Percentiles rank a stretch among this genome's conserved stretches.
phyloP scores from a whole-genome alignment of 805 yeast genomes.

The Komagataella pseudopastoris region DNA sequence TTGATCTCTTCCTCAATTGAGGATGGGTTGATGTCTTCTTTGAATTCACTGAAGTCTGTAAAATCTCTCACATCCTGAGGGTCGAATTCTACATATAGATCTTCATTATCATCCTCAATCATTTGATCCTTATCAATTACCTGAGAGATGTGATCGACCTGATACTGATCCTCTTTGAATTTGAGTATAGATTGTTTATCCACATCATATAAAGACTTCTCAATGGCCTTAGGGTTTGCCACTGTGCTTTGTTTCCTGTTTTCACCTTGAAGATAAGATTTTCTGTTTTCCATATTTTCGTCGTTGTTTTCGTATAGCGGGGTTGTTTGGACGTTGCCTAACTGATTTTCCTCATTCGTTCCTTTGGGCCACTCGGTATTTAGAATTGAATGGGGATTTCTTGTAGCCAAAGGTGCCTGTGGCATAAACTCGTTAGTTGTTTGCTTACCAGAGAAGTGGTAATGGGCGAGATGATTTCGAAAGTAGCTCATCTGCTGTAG shows the following conservation, averaged over 20 bases:
- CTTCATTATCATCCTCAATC: neutral
- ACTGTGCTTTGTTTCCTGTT: neutral
- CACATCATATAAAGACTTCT: neutral
- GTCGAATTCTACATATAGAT: neutral
- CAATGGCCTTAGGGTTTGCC: neutral
- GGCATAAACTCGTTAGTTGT: neutral
- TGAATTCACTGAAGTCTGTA: neutral
- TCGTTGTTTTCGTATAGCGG: neutral
- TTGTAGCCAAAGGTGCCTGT: neutral
- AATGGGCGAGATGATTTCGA: constrained; percentile 11
- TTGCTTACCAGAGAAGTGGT: neutral
- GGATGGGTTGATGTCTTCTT: neutral
- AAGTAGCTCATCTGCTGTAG: constrained; percentile 43
- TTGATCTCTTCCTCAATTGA: neutral
- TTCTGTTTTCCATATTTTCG: neutral
- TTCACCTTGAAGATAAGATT: neutral
- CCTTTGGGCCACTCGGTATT: neutral
- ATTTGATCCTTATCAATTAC: neutral
- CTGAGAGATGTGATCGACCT: neutral
- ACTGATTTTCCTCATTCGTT: neutral
- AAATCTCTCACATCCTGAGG: neutral
- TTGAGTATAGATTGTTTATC: neutral
- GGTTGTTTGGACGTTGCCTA: neutral
- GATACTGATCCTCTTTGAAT: neutral
- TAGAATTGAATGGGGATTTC: neutral